A percentile compares a stretch with the other conserved stretches of the same genome.
Evolutionary conservation across 805 yeast genomes (phyloP).

Genomic region (Komagataella mondaviorum): DNA sequence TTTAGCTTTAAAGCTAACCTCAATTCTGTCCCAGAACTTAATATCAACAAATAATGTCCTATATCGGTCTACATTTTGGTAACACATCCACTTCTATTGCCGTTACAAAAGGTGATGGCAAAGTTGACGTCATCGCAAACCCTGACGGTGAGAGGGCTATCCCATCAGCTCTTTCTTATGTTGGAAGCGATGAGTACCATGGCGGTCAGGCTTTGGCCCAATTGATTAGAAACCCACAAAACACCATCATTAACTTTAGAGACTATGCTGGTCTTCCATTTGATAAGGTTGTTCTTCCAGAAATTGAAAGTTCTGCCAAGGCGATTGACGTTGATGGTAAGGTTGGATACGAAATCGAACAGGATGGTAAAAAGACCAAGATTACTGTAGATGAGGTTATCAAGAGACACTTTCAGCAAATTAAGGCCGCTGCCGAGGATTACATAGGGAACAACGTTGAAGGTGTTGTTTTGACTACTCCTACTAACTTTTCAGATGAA

Average conservation of each 20-base stretch:
- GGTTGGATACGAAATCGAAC: conserved; percentile 48
- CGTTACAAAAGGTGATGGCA: conserved; percentile 71
- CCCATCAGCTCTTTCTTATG: conserved; percentile 84
- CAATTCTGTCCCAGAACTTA: neutral
- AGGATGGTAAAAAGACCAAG: conserved; percentile 30
- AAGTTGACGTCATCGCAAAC: conserved; percentile 94
- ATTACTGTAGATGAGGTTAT: conserved; percentile 67
- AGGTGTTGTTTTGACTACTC: conserved; percentile 81
- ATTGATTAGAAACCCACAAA: conserved; percentile 76
- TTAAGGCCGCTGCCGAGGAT: conserved; percentile 84
- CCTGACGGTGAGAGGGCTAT: conserved; percentile 98
- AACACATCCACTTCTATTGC: conserved; percentile 94
- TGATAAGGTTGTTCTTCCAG: conserved; percentile 53
- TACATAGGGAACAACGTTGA: conserved; percentile 72
- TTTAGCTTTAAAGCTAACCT: neutral
- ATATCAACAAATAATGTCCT: conserved; percentile 22
- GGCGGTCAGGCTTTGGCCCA: conserved; percentile 95
- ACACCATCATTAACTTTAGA: conserved; percentile 84
- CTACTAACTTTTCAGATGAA: conserved; percentile 69
- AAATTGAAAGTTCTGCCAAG: conserved; percentile 51
- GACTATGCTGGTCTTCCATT: conserved; percentile 77
- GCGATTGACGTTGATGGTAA: conserved; percentile 52
- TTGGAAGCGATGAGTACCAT: conserved; percentile 91
- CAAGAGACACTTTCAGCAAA: conserved; percentile 69
- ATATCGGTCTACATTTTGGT: conserved; percentile 93